Percentiles rank a stretch among this genome's conserved stretches.
These are phyloP conservation scores for Pichia sp. DNA, from an alignment of 1,139 yeast species.

Conservation along the genomic window DNA sequence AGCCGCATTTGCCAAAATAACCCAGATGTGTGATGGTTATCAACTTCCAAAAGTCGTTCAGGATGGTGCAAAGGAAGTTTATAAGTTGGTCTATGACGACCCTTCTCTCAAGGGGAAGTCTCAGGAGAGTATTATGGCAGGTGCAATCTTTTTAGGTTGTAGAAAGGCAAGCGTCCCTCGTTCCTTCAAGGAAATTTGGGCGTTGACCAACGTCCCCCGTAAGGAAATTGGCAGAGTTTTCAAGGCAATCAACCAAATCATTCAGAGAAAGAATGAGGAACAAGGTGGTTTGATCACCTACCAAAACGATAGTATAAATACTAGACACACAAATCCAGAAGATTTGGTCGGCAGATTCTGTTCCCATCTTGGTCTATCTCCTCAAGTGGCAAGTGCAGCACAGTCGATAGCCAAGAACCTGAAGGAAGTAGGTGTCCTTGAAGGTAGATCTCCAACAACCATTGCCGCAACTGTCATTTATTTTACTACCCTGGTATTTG, in stretches of 20 bases:
- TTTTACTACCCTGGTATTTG: slow-evolving; percentile 83
- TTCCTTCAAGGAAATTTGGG: slow-evolving; percentile 94
- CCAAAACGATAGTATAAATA: slow-evolving; percentile 59
- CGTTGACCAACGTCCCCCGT: slow-evolving; percentile 87
- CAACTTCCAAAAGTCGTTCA: slow-evolving; percentile 92
- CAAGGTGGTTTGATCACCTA: slow-evolving; percentile 34
- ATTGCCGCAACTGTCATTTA: slow-evolving; percentile 97
- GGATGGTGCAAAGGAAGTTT: slow-evolving; percentile 96
- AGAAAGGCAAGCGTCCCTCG: slow-evolving; percentile 92
- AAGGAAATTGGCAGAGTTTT: slow-evolving; percentile 90
- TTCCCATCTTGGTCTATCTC: slow-evolving; percentile 83
- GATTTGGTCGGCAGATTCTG: slow-evolving; percentile 95
- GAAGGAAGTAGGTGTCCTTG: slow-evolving; percentile 88
- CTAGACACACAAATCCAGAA: slow-evolving; percentile 89
- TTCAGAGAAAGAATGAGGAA: slow-evolving; percentile 58
- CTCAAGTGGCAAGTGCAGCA: slow-evolving; percentile 88
- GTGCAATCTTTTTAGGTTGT: slow-evolving; percentile 91
- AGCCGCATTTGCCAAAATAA: slow-evolving; percentile 84
- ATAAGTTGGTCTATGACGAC: slow-evolving; percentile 87
- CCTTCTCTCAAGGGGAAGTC: slow-evolving; percentile 84
- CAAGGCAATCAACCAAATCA: slow-evolving; percentile 72
- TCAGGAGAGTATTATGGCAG: slow-evolving; percentile 94
- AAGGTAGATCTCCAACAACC: slow-evolving; percentile 96
- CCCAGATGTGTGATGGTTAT: slow-evolving; percentile 97
- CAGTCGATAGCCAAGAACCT: slow-evolving; percentile 88